Percentiles rank a stretch among this genome's conserved stretches.
phyloP scores from a whole-genome alignment of 495 filamentous ascomycete species.

The Cudoniella acicularis region DNA sequence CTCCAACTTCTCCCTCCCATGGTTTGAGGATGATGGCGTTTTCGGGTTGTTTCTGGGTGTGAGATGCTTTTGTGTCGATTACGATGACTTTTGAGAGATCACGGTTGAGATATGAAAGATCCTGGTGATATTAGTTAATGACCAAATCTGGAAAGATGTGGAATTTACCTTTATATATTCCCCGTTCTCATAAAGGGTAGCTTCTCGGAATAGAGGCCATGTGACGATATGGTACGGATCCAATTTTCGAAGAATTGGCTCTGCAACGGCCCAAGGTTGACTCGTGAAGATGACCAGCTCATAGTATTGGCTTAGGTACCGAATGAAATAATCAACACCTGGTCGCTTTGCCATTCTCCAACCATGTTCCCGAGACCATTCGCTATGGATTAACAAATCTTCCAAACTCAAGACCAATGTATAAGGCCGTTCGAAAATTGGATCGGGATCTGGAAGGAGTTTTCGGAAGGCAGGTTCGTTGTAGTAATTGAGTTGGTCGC shows the following conservation, averaged over 20 bases:
- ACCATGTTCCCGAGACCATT: conserved; percentile 89
- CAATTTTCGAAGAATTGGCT: conserved; percentile 85
- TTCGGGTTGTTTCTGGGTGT: conserved; percentile 81
- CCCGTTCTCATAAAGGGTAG: conserved; percentile 89
- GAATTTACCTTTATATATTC: conserved; percentile 87
- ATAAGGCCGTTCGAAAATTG: conserved; percentile 78
- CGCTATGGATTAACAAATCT: conserved; percentile 88
- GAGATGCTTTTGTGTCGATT: conserved; percentile 77
- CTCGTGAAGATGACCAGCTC: conserved; percentile 94
- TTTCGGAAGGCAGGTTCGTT: conserved; percentile 94
- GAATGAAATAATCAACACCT: conserved; percentile 94
- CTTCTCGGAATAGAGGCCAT: conserved; percentile 92
- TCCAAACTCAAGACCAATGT: conserved; percentile 90
- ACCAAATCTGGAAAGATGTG: background rate
- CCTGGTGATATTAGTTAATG: conserved; percentile 43
- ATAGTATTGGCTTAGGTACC: conserved; percentile 95
- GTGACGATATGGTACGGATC: conserved; percentile 96
- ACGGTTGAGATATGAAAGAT: conserved; percentile 93
- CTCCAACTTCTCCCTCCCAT: conserved; percentile 80
- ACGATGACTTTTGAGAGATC: conserved; percentile 91
- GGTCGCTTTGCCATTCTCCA: conserved; percentile 96
- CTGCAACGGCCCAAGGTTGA: conserved; percentile 73
- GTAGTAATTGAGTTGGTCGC: conserved; percentile 80
- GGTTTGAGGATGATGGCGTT: conserved; percentile 89
- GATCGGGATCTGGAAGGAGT: conserved; percentile 84